phyloP scores from a whole-genome alignment of 75 land plant species.

The Cupressus sempervirens region DNA sequence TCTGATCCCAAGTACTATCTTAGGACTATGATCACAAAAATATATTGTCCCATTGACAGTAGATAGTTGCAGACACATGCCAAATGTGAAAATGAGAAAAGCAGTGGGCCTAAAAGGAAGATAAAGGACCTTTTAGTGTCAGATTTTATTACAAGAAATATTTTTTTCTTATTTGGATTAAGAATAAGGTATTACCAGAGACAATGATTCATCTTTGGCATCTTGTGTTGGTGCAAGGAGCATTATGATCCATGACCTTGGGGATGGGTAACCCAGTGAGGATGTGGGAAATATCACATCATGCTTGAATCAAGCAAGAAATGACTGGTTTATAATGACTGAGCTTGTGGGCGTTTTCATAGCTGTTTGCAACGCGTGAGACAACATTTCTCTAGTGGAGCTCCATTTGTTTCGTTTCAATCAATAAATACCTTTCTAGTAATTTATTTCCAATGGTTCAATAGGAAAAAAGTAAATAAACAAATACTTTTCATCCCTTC shows the following conservation, averaged over 20 bases:
- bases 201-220: not conserved
- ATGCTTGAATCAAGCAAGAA: not conserved
- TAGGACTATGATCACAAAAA: not conserved
- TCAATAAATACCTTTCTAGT: no score
- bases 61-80: not conserved
- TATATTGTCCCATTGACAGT: not conserved
- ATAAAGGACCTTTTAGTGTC: not conserved
- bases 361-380: no score
- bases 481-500: no score
- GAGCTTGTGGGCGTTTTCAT: no score
- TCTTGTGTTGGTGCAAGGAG: not conserved
- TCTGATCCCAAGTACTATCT: not conserved
- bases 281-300: constrained; percentile 8
- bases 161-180: not conserved
- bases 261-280: not conserved
- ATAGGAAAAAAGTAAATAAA: no score
- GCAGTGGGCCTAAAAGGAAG: not conserved
- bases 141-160: not conserved
- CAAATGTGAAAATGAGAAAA: not conserved
- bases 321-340: no score
- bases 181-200: not conserved
- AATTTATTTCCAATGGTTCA: no score
- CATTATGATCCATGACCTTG: not conserved
- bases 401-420: no score
- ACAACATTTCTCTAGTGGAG: no score